These are phyloP conservation scores for Posidonia australis DNA, from an alignment of 106 monocot species.

Conservation along the genomic window DNA sequence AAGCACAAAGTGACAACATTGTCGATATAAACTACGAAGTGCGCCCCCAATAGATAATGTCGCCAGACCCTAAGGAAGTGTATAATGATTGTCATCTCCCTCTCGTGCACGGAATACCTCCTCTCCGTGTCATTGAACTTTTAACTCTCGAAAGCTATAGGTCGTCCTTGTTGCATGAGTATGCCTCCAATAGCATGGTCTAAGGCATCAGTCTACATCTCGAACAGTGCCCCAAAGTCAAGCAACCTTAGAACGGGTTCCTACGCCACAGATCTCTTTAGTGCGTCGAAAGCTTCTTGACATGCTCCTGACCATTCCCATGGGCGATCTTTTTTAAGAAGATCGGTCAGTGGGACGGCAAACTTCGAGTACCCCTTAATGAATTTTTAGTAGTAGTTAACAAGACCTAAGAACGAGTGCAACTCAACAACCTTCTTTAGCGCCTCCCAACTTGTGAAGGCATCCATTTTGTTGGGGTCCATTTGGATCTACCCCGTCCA, in stretches of 20 bases:
- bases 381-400: neutral
- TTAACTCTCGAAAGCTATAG: no score
- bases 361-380: neutral
- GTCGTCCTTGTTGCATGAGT: no score
- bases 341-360: neutral
- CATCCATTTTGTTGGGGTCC: neutral
- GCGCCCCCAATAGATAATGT: neutral
- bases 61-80: neutral
- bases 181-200: no score
- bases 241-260: neutral
- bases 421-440: no score
- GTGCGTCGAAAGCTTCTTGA: neutral
- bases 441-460: no score
- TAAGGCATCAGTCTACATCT: neutral
- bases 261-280: neutral
- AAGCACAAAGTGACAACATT: neutral
- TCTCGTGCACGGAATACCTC: neutral
- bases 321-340: neutral
- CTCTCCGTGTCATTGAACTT: no score
- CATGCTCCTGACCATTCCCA: neutral
- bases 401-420: no score
- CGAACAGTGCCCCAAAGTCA: neutral
- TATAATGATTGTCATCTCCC: neutral
- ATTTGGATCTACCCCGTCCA: neutral
- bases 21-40: no score